Conservation (phyloP, 1,139 yeast genomes). For the Kurtzmaniella quercitrusa region DNA sequence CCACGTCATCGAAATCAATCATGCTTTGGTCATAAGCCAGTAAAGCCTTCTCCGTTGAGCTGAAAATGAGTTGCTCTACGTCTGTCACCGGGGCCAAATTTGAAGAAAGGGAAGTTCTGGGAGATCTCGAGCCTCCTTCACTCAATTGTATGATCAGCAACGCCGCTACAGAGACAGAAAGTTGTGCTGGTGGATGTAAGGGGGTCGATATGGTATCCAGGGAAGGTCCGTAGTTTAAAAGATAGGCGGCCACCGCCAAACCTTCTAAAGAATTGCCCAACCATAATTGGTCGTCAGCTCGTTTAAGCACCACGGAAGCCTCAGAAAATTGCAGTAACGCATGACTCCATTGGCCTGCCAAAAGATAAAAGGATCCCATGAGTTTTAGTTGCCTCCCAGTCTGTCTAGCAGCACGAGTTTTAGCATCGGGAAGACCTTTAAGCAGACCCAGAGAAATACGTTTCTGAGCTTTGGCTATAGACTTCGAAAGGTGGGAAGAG, state of each 20-base stretch:
- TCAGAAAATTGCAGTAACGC: constrained; percentile 74
- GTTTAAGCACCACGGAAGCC: constrained; percentile 55
- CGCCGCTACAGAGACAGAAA: constrained; percentile 2
- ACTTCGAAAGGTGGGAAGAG: constrained; percentile 45
- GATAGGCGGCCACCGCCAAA: constrained; percentile 59
- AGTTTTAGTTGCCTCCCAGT: constrained; percentile 73
- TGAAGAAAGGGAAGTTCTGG: constrained; percentile 32
- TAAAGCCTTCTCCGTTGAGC: constrained; percentile 15
- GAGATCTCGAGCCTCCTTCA: constrained; percentile 17
- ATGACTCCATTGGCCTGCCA: constrained; percentile 74
- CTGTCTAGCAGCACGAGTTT: constrained; percentile 30
- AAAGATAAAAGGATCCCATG: constrained; percentile 67
- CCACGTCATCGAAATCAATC: constrained; percentile 63
- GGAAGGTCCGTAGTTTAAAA: constrained; percentile 28
- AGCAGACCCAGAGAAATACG: constrained; percentile 3
- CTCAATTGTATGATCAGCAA: constrained; percentile 1
- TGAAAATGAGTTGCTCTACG: background rate
- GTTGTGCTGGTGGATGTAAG: constrained; percentile 3
- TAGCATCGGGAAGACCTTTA: constrained; percentile 15
- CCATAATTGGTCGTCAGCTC: constrained; percentile 80
- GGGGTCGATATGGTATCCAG: background rate
- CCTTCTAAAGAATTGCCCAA: constrained; percentile 83
- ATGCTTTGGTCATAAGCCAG: constrained; percentile 59
- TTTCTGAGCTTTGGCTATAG: constrained; percentile 49
- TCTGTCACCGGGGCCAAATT: constrained; percentile 12